Percentiles rank a stretch among this genome's conserved stretches.
phyloP scores from a whole-genome alignment of 805 yeast species.

The Wickerhamiella slavikovae region DNA sequence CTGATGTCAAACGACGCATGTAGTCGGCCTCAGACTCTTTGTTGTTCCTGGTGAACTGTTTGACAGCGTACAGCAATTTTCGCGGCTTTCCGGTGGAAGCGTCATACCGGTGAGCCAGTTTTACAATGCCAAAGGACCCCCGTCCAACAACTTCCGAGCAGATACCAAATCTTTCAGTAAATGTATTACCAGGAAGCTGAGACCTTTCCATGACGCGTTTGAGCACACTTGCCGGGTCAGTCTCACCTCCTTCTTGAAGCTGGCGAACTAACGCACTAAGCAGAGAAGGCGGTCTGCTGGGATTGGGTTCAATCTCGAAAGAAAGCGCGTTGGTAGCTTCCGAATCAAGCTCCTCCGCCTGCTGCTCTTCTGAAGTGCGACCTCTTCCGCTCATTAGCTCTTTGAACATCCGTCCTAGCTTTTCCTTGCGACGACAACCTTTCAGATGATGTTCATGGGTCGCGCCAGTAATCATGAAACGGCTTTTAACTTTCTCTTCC shows the following conservation, averaged over 20 bases:
- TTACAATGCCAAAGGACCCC: conserved; percentile 84
- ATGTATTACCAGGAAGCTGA: conserved; percentile 20
- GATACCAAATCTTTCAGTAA: conserved; percentile 78
- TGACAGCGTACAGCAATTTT: conserved; percentile 40
- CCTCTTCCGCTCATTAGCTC: conserved; percentile 8
- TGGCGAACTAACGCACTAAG: conserved; percentile 7
- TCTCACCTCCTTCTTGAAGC: conserved; percentile 4
- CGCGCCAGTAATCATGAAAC: background rate
- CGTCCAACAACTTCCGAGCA: conserved; percentile 84
- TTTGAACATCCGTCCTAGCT: conserved; percentile 14
- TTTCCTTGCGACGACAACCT: conserved; percentile 30
- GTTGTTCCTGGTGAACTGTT: conserved; percentile 42
- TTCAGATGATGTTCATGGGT: conserved; percentile 60
- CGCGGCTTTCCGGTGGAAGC: conserved; percentile 18
- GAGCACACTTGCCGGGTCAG: background rate
- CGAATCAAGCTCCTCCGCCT: conserved; percentile 6
- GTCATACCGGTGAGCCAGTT: conserved; percentile 49
- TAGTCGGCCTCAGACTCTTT: conserved; percentile 36
- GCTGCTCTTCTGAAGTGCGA: background rate
- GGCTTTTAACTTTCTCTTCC: no score
- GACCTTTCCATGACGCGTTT: conserved; percentile 3
- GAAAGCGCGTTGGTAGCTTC: conserved; percentile 9
- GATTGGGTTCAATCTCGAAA: conserved; percentile 2
- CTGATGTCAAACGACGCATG: conserved; percentile 59
- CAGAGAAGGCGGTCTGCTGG: conserved; percentile 9